Base-by-base conservation (phyloP, 179 eudicot species). In the Vitellaria paradoxa region DNA sequence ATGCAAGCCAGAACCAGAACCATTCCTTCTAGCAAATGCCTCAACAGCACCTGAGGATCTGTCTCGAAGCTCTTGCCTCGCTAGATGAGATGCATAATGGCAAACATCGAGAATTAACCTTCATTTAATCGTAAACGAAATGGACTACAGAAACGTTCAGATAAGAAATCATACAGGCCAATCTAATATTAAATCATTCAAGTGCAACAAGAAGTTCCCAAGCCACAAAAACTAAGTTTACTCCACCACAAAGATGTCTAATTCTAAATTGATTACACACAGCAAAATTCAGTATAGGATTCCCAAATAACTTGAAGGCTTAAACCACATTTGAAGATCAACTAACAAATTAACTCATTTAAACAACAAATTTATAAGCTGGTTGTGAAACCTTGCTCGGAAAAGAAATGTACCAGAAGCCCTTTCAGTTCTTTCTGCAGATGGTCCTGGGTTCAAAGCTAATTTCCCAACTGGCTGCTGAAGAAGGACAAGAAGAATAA, bases 341-440 rank as follows among this genome's bases (percentile, higher is more conserved):
- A 26, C 3, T 46, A 69, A 10, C 10, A 72, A 72, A 30, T 26
- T 30, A 17, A 72, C n/a, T 56, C 49, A 55, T 26, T 72, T 9
- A 60, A 57, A 52, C 42, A 70, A 70, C 47, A 52, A 53, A 52
- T 23, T 17, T 42, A 49, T 49, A 21, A 5, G 24, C 37, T 21
- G 12, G 26, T 72, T 72, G 49, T 53, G 24, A 72, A 72, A 71
- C 23, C 26, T 46, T 37, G 57, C 61, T 45, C 18, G n/a, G 69
- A 69, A 70, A 42, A 42, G 17, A 78, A 71, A 70, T 72, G 80
- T 70, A 94, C 99, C 98, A 80, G 96, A 93, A 68, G 93, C 81
- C 81, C 85, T 91, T 79, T 88, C 94, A 46, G 85, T 89, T 84
- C 84, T 92, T 80, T 92, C 94, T 24, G 77, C 89, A 77, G 96